Evolutionary conservation across 768 basidiomycete genomes (phyloP), one percentile per base, ranked within the genome.

Genomic region (Serendipita sp.): DNA sequence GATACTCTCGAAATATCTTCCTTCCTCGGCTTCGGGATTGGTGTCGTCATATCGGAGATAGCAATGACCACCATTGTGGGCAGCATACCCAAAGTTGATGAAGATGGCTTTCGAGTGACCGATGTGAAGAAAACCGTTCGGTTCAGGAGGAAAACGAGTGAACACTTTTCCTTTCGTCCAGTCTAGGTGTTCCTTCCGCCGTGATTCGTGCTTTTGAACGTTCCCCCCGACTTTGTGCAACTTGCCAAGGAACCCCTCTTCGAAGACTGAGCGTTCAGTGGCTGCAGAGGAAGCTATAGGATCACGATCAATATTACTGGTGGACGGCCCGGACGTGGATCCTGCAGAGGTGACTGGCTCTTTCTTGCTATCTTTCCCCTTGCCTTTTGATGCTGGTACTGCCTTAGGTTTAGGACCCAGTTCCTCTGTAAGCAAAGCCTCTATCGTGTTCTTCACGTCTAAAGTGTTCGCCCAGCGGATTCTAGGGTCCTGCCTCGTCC

Each of bases 21-120:
- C 92, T 76, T 99, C 96, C 73, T 99, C 96, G 65, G 92, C 92
- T 75, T 96, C 93, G 0, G 96, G 96, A 74, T 99, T 99, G 37
- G 96, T 99, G 74, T 99, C 96, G 72, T 99, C 96, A 70, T 90
- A 99, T 65, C 96, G 85, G 47, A 99, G 79, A 73, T 96, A 98
- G 67, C 89, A 90, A 70, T 87, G 84, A 44, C 96, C 96, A n/a
- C 83, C 83, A 72, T 96, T 81, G 73, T 93, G 84, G 13, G 92
- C 92, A 38, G 96, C 96, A 72, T 92, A 99, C n/a, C 96, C 96
- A 73, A 98, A 99, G 74, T 94, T 89, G 67, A 98, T 86, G 70
- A 96, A 95, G 71, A 99, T 97, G 2, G 96, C 95, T 72, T 99
- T 99, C 60, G 94, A 97, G 72, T 99, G 96, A 2, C 95, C 95